A percentile compares a stretch with the other conserved stretches of the same genome.
These are phyloP conservation scores for Aaosphaeria pasadenensis DNA, from an alignment of 2,329 filamentous ascomycete species.

Conservation along the genomic window DNA sequence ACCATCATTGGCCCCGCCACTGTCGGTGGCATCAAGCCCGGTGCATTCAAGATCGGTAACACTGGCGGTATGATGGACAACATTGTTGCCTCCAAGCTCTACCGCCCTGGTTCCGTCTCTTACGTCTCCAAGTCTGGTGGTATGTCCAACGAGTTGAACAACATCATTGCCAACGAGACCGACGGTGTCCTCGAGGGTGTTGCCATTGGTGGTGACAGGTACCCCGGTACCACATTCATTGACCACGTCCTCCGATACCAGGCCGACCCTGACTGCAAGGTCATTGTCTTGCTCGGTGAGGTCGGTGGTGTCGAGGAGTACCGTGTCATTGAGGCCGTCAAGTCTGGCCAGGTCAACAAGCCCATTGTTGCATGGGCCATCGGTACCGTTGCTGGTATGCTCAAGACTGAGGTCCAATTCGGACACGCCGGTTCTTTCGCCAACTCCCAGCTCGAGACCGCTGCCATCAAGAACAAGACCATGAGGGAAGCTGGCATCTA, in stretches of 20 bases:
- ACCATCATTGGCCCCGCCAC: constrained; percentile 98
- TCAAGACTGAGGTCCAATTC: constrained; percentile 99
- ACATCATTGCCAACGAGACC: constrained; percentile 94
- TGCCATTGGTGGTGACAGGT: constrained; percentile 98
- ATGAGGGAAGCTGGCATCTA: constrained; percentile 94
- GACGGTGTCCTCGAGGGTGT: constrained; percentile 99
- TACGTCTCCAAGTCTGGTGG: constrained; percentile 99
- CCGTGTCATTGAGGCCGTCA: constrained; percentile 97
- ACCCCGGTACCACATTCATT: constrained; percentile 98
- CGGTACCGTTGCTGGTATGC: constrained; percentile 98
- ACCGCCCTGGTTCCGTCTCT: constrained; percentile 97
- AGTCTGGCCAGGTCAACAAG: constrained; percentile 93
- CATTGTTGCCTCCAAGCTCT: constrained; percentile 99
- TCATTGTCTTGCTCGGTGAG: constrained; percentile 91
- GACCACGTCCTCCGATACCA: constrained; percentile 97
- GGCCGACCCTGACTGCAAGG: constrained; percentile 96
- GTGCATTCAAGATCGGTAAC: constrained; percentile 99
- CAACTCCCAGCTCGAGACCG: constrained; percentile 99
- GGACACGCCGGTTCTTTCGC: constrained; percentile 97
- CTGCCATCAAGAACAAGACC: constrained; percentile 90
- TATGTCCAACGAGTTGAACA: constrained; percentile 99
- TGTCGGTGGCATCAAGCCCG: constrained; percentile 98
- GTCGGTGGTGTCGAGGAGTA: constrained; percentile 99
- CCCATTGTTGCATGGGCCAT: constrained; percentile 99
- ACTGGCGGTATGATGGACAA: constrained; percentile 99